Evolutionary conservation across 2,329 filamentous ascomycete species (phyloP), one percentile per base, ranked within the genome.

Genomic region (Metarhizium rileyi): DNA sequence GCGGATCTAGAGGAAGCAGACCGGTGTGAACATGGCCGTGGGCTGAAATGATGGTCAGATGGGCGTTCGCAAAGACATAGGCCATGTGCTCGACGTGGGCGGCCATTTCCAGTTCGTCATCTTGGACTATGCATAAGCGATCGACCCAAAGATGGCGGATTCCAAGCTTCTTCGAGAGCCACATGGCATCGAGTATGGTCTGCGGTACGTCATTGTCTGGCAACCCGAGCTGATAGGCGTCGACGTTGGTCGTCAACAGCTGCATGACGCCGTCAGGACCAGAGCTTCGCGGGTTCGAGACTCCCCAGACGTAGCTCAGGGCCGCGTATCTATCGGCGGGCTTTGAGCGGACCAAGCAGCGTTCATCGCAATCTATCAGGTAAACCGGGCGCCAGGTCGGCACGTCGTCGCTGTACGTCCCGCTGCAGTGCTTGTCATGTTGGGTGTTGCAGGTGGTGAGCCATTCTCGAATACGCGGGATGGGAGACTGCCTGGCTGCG

Each of bases 61-160:
- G 68, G 16, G 72, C 67, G 50, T 72, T 70, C 22, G 68, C 60
- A 55, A 72, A 75, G 38, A 74, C 61, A 48, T 64, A 68, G 9
- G 70, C 70, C 71, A 75, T 74, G 52, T 71, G 63, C 36, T 61
- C 60, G 42, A 71, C 59, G 48, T 73, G 66, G n/a, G 62, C 60
- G 25, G 66, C 65, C 55, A 64, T 65, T 52, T 70, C 66, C 20
- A 58, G 58, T 12, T 62, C 59, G 49, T 73, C 68, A 48, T 73
- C 69, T 55, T 75, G 72, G 5, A 70, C 63, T 49, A 73, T 70
- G 47, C 70, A 73, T 44, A 72, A 60, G 30, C 66, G 62, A 53
- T 75, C 72, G 30, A 75, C 66, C 73, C 72, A 75, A 20, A 75
- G 60, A 50, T 70, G 66, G 2, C 66, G 65, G 22, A 72, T 62